Conservation (phyloP, 805 yeast genomes). For the Maudiozyma serrabonitensis region DNA sequence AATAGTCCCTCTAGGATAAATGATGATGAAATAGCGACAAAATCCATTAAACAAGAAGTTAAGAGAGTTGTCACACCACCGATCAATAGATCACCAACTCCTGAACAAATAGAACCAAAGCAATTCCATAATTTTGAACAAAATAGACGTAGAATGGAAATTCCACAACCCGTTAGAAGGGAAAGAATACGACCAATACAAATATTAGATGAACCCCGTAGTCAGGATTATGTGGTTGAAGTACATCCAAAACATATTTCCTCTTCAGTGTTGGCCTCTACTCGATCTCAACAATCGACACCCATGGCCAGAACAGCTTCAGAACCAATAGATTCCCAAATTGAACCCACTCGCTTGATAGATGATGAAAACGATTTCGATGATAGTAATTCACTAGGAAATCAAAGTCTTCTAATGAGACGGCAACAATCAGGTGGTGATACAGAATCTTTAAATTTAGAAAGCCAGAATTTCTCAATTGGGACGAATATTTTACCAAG, state of each 20-base stretch:
- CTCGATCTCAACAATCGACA: not conserved
- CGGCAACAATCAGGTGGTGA: not conserved
- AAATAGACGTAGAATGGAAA: not conserved
- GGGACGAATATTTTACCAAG: constrained; percentile 1
- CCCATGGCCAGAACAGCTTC: not conserved
- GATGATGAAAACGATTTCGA: not conserved
- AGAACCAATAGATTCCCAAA: not conserved
- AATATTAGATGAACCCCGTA: not conserved
- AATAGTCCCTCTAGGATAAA: not conserved
- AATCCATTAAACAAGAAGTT: constrained; percentile 1
- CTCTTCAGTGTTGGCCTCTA: not conserved
- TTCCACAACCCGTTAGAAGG: not conserved
- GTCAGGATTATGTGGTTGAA: too few relatives aligned
- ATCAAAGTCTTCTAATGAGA: not conserved
- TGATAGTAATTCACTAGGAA: not conserved
- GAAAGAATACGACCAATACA: constrained; percentile 1
- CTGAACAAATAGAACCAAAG: not conserved
- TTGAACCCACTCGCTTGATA: not conserved
- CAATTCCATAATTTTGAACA: not conserved
- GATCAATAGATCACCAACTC: not conserved
- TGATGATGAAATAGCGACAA: not conserved
- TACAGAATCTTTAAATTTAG: not conserved
- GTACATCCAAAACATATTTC: not conserved
- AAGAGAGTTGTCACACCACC: not conserved
- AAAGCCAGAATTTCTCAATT: not conserved